Conservation (phyloP, 2,329 filamentous ascomycete species). For the Diaporthe capsici region DNA sequence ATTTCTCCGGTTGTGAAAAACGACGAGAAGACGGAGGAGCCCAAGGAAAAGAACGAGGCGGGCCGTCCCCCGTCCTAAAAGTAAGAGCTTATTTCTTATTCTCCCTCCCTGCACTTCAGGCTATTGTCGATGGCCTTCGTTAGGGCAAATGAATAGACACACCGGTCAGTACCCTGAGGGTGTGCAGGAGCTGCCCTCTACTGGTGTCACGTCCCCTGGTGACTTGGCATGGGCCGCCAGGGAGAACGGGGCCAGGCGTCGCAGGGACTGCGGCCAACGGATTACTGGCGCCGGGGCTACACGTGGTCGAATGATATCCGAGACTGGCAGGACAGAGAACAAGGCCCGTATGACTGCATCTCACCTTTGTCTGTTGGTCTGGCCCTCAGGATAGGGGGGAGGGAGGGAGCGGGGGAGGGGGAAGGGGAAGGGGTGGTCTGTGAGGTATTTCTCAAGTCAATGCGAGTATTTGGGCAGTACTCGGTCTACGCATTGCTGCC, state of each 20-base stretch:
- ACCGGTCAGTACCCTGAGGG: conserved; percentile 18
- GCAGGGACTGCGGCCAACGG: neutral
- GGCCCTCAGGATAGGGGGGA: neutral
- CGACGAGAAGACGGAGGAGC: neutral
- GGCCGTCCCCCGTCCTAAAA: conserved; percentile 29
- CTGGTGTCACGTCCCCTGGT: conserved; percentile 27
- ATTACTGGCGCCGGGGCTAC: conserved; percentile 9
- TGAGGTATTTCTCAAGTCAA: conserved; percentile 29
- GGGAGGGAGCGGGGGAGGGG: neutral
- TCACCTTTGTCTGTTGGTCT: conserved; percentile 9
- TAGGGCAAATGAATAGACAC: conserved; percentile 19
- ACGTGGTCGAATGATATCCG: conserved; percentile 35
- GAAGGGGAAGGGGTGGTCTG: too few species aligned
- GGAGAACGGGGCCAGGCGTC: neutral
- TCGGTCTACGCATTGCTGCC: neutral
- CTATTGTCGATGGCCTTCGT: conserved; percentile 19
- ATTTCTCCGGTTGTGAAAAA: conserved; percentile 11
- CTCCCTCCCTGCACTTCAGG: neutral
- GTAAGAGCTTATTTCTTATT: conserved; percentile 8
- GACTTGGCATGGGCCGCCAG: conserved; percentile 2
- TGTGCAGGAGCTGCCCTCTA: conserved; percentile 29
- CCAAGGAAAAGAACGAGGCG: neutral
- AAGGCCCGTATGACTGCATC: conserved; percentile 21
- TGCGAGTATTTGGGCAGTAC: conserved; percentile 14
- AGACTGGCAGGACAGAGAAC: neutral